Base-by-base conservation (phyloP, 1,284 basidiomycete species). In the Rhodotorula mucilaginosa region DNA sequence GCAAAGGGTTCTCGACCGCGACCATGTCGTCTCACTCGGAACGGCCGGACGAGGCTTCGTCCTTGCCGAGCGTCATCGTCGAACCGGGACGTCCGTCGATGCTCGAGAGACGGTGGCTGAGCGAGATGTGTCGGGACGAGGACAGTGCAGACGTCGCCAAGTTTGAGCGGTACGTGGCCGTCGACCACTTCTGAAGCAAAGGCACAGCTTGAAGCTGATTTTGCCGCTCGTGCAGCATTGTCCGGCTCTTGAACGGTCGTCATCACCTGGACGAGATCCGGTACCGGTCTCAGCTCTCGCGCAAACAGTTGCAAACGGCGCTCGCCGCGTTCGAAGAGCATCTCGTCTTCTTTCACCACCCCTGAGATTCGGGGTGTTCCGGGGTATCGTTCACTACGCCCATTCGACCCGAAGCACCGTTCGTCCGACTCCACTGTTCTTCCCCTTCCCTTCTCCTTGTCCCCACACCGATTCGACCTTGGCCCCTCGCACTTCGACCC, bases 1-100 rank as follows among this genome's bases (percentile, higher is more conserved):
- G 65, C 84, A 84, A 44, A 81, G 82, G 48, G 67, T 44, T 85
- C 51, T 64, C 64, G 63, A 59, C 61, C 1, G 61, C 58, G 57
- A 73, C 70, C 44, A 66, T 48, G 23, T 73, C 71, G 57, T 26
- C 19, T 2, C 54, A 58, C 8, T 65, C 58, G n/a, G 64, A 71
- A 23, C 34, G 70, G 56, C 51, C 52, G 16, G 72, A 73, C 16
- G 48, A 64, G 48, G 21, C 26, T 44, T 19, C 19, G n/a, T 65
- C 68, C 46, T 81, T 81, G 65, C 83, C 89, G 13, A 86, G 87
- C 1, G 87, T 94, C 79, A 92, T 95, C 64, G 84, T 84, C 65
- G 90, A 93, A 81, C 93, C 92, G n/a, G 88, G 88, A 2, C 85
- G 88, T 49, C 92, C 92, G 34, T 91, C 88, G 19, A 84, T 88